Base-by-base conservation (phyloP, 768 basidiomycete species). In the Rhizopogon vulgaris region DNA sequence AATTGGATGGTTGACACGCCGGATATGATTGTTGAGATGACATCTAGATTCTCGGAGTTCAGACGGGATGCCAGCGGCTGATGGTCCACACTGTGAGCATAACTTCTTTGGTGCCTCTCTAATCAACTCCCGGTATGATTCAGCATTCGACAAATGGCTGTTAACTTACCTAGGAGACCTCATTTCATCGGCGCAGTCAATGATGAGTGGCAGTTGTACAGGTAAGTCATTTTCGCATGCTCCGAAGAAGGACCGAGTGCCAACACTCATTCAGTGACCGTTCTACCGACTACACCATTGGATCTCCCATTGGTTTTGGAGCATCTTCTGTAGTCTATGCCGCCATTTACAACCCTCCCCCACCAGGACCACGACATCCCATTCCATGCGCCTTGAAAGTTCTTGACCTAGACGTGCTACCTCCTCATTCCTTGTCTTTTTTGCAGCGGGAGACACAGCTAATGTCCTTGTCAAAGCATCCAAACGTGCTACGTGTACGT, bases 391-490 rank as follows among this genome's bases (percentile, higher is more conserved):
- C 92, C 0, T 78, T 94, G 61, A 96, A 96, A 71, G 90, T 96
- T 41, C 78, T 94, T 39, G 90, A 94, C 64, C 81, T 94, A 40
- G 91, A 94, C 64, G 73, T 79, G 12, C 78, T 94, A 36, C 83
- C 87, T 0, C 85, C 76, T 0, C 76, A 76, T 38, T 81, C 89
- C 0, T 74, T 92, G n/a, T 72, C 77, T 7, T 81, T 90, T 22
- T 75, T 92, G 15, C 84, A 85, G 59, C 78, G 89, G 46, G 92
- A 95, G 69, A 94, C 93, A 0, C 88, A 89, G 43, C 76, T 94
- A 34, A 94, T 94, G 92, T 91, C 90, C 2, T 78, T 94, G 5
- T 87, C 84, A 10, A 94, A 94, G 60, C 92, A 94, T 54, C 90
- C 90, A n/a, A 92, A 94, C 58, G 91, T 94, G 17, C 76, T 94